Conservation (phyloP, 495 filamentous ascomycete species). For the Bacidia rubella region DNA sequence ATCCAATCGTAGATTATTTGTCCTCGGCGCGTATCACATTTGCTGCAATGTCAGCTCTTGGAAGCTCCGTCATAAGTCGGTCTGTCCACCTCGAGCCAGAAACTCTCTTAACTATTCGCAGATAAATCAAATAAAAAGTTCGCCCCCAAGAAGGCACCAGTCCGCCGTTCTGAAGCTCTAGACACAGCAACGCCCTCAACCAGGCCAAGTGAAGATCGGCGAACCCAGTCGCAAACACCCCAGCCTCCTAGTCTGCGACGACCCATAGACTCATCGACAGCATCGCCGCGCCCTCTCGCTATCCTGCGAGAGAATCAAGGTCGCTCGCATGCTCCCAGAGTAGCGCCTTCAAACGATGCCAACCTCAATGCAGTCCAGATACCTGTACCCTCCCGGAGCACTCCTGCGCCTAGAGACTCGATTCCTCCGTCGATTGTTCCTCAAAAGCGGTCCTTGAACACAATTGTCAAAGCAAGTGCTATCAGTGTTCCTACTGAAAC, state of each 20-base stretch:
- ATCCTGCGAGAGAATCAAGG: too few species aligned
- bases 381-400: conserved; percentile 1
- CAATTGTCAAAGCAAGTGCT: too few species aligned
- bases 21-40: too few species aligned
- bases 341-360: too few species aligned
- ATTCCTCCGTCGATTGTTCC: conserved; percentile 7
- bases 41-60: conserved; percentile 37
- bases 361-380: not conserved
- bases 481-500: too few species aligned
- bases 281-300: conserved; percentile 18
- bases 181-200: conserved; percentile 23
- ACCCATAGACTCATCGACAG: conserved; percentile 16
- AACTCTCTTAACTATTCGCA: conserved; percentile 10
- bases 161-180: conserved; percentile 30
- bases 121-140: conserved; percentile 45
- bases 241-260: conserved; percentile 23
- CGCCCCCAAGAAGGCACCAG: conserved; percentile 35
- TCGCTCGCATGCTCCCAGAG: too few species aligned
- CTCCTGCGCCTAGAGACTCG: conserved; percentile 6
- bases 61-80: conserved; percentile 44
- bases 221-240: conserved; percentile 23
- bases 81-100: not conserved
- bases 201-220: conserved; percentile 28
- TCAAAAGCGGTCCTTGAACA: conserved; percentile 8
- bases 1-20: too few species aligned